Conservation (phyloP, 139 green algal genomes). For the Chlorella sp. region DNA sequence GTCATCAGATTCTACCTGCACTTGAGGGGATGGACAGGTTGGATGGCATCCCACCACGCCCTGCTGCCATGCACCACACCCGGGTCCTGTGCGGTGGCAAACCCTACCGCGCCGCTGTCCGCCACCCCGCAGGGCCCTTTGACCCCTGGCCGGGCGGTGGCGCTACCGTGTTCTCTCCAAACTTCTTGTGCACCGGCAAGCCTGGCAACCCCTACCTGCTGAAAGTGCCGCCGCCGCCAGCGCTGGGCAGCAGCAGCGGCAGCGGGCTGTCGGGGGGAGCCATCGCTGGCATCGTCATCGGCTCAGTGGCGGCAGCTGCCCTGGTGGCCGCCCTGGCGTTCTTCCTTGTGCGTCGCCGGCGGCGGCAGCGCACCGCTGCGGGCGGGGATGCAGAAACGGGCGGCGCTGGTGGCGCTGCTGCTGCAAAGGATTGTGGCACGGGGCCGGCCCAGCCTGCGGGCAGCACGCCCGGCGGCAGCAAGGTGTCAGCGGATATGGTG, state of each 20-base stretch:
- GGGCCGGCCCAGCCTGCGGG: no score
- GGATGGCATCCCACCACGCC: no score
- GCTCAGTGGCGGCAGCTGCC: background rate
- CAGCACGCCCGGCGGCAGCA: no score
- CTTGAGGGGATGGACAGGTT: no score
- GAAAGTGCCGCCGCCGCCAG: background rate
- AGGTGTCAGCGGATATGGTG: no score
- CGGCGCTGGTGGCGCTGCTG: no score
- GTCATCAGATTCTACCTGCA: no score
- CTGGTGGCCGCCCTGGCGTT: background rate
- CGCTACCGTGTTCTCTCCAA: background rate
- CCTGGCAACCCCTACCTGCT: background rate
- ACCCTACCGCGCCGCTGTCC: no score
- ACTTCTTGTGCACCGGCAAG: background rate
- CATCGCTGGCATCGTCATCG: constrained; percentile 4
- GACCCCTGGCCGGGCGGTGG: constrained; percentile 10
- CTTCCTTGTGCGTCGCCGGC: background rate
- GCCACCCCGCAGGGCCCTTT: background rate
- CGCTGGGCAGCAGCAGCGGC: background rate
- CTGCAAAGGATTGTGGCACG: no score
- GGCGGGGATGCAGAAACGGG: no score
- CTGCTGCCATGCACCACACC: no score
- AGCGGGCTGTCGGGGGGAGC: constrained; percentile 1
- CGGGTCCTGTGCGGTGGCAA: no score
- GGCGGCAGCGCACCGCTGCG: background rate